Evolutionary conservation across 2,329 filamentous ascomycete species (phyloP).

Genomic region (Ceratocystis lukuohia): DNA sequence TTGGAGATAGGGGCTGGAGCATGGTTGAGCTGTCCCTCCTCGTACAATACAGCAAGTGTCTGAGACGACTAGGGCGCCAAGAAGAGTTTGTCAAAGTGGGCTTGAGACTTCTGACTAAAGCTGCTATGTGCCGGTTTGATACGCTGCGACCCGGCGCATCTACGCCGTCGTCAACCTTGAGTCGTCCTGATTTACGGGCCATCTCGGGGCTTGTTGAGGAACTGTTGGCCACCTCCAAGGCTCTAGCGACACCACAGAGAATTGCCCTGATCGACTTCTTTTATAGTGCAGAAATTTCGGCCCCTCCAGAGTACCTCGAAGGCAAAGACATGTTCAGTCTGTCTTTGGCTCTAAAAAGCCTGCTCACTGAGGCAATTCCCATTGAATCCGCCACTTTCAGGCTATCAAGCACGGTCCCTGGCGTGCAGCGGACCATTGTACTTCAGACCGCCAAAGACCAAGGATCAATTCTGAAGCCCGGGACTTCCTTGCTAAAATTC

Average conservation of each 20-base stretch:
- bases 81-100: conserved; percentile 69
- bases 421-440: conserved; percentile 21
- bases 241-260: conserved; percentile 44
- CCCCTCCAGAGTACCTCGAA: conserved; percentile 48
- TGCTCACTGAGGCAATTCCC: conserved; percentile 13
- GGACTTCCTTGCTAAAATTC: conserved; percentile 32
- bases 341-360: conserved; percentile 10
- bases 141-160: conserved; percentile 19
- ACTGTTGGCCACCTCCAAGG: conserved; percentile 34
- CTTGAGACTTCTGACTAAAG: conserved; percentile 59
- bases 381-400: conserved; percentile 16
- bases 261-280: conserved; percentile 65
- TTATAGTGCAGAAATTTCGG: conserved; percentile 51
- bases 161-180: background rate
- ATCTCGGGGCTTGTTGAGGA: conserved; percentile 38
- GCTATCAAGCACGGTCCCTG: conserved; percentile 9
- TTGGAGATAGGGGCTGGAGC: conserved; percentile 65
- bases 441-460: conserved; percentile 22
- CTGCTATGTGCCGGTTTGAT: conserved; percentile 29
- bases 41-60: conserved; percentile 69
- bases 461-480: conserved; percentile 33
- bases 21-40: conserved; percentile 71
- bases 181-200: conserved; percentile 25
- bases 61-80: conserved; percentile 60
- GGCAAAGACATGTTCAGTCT: conserved; percentile 24